phyloP scores from a whole-genome alignment of 2,329 filamentous ascomycete species.

The Trichothecium sympodiale region DNA sequence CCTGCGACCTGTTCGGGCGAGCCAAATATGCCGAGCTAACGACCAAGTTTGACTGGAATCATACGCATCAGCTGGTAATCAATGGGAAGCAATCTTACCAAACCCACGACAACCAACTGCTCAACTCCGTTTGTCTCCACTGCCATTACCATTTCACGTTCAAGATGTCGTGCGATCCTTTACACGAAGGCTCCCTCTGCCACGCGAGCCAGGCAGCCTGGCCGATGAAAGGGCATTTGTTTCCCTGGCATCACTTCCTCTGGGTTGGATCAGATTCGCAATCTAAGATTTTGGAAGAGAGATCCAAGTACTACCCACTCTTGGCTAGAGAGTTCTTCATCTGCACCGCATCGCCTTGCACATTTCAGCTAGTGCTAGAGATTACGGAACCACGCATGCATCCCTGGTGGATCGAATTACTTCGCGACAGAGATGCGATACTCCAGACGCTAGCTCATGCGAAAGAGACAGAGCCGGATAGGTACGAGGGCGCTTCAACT shows the following conservation, averaged over 20 bases:
- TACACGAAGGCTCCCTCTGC: constrained; percentile 15
- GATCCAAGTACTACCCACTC: constrained; percentile 26
- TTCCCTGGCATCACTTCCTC: constrained; percentile 27
- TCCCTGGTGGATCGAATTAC: constrained; percentile 26
- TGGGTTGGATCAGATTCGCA: constrained; percentile 21
- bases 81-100: constrained; percentile 27
- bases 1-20: constrained; percentile 24
- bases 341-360: constrained; percentile 31
- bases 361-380: constrained; percentile 32
- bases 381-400: constrained; percentile 37
- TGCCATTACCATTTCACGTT: constrained; percentile 31
- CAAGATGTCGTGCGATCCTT: constrained; percentile 20
- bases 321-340: constrained; percentile 24
- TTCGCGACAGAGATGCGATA: constrained; percentile 35
- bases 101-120: constrained; percentile 12
- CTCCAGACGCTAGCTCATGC: constrained; percentile 25
- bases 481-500: constrained; percentile 32
- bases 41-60: constrained; percentile 20
- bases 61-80: constrained; percentile 23
- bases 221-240: constrained; percentile 21
- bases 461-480: constrained; percentile 31
- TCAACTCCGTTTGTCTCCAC: constrained; percentile 27
- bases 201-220: constrained; percentile 19
- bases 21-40: constrained; percentile 18
- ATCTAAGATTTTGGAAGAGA: constrained; percentile 11